Evolutionary conservation across 2,329 filamentous ascomycete species (phyloP).

Genomic region (Aaosphaeria arxii): DNA sequence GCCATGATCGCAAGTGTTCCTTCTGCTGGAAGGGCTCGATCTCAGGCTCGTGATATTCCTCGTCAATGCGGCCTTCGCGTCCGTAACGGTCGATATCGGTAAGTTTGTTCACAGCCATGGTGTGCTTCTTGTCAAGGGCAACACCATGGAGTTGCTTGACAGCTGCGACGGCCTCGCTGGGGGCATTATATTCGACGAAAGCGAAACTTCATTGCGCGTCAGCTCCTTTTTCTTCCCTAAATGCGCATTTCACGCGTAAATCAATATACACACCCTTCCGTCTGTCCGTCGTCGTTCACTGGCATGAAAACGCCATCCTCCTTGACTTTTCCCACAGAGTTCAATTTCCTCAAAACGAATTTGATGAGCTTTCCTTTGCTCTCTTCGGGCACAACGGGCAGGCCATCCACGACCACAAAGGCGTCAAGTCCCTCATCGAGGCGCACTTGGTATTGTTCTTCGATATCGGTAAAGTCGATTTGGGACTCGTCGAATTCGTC

Average conservation of each 20-base stretch:
- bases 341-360: conserved; percentile 92
- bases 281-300: conserved; percentile 80
- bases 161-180: conserved; percentile 84
- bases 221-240: conserved; percentile 7
- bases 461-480: conserved; percentile 91
- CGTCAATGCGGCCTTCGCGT: conserved; percentile 87
- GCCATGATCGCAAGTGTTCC: conserved; percentile 92
- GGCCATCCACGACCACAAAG: conserved; percentile 93
- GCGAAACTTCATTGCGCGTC: conserved; percentile 65
- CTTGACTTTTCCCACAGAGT: conserved; percentile 75
- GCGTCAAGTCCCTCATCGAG: conserved; percentile 94
- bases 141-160: conserved; percentile 84
- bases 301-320: conserved; percentile 95
- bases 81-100: conserved; percentile 97
- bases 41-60: conserved; percentile 79
- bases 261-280: conserved; percentile 62
- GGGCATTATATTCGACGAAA: conserved; percentile 92
- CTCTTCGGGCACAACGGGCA: conserved; percentile 84
- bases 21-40: conserved; percentile 85
- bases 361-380: conserved; percentile 94
- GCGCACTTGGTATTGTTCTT: conserved; percentile 92
- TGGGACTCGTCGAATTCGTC: conserved; percentile 92
- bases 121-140: conserved; percentile 95
- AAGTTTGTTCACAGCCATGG: conserved; percentile 92
- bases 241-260: conserved; percentile 23